Base-by-base conservation (phyloP, 1,139 yeast species). In the Yamadazyma membranifaciens region DNA sequence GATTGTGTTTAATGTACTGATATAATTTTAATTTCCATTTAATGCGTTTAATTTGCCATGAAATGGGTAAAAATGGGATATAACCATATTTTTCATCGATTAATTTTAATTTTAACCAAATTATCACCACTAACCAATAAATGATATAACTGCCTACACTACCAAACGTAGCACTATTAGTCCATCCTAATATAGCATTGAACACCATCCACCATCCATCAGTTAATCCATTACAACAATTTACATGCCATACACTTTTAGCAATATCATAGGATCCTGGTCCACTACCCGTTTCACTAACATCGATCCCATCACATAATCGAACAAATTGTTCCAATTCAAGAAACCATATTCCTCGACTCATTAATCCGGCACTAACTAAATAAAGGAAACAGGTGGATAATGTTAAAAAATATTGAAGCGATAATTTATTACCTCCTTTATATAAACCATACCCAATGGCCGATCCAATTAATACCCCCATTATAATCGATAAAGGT, bases 101-200 rank as follows among this genome's bases (percentile, higher is more conserved):
- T 42, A 78, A 62, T 52, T 78, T 66, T 9, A 67, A 42, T 37
- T 76, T 65, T 40, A 88, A 67, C 59, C 80, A 64, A 0, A 60
- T 43, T 34, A 83, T 79, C 11, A 88, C 78, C 28, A 73, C 61
- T 5, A 78, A 35, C 98, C 98, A 91, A 64, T 87, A 91, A 5
- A 69, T 47, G 49, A 80, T 75, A 63, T 91, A 91, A 39, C 89
- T 78, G 15, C 75, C 61, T n/a, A 91, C 89, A 31, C 96, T 87
- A 14, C 96, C 96, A 57, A 86, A 87, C 2, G 97, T 89, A 13
- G 97, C 98, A 29, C 94, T 80, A 63, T 91, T 91, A 29, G 92
- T 87, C 98, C 98, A 91, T 1, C 98, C 98, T 42, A 92, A 74
- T 11, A 91, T 68, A 5, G 98, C 97, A 52, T 92, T 89, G 60